Conservation (phyloP, 1,284 basidiomycete species). For the Mycena sp. region DNA sequence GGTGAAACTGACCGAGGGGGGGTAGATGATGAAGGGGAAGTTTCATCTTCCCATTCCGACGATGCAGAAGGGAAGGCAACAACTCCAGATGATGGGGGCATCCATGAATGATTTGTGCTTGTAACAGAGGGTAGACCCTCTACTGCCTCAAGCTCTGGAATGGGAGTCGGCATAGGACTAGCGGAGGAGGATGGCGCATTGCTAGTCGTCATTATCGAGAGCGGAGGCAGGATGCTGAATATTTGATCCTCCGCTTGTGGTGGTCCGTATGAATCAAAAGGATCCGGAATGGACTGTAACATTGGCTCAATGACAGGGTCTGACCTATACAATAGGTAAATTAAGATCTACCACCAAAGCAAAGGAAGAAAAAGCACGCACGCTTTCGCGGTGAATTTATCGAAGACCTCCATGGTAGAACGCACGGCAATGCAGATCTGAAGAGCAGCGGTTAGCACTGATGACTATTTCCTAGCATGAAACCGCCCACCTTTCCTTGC, state of each 20-base stretch:
- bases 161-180: conserved; percentile 53
- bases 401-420: conserved; percentile 84
- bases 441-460: conserved; percentile 4
- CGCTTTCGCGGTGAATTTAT: conserved; percentile 90
- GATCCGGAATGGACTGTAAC: conserved; percentile 90
- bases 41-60: conserved; percentile 60
- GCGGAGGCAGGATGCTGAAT: conserved; percentile 89
- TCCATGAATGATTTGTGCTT: conserved; percentile 45
- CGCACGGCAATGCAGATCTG: conserved; percentile 80
- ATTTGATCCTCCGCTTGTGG: conserved; percentile 90
- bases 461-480: conserved; percentile 17
- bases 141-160: conserved; percentile 51
- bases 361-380: conserved; percentile 60
- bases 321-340: conserved; percentile 58
- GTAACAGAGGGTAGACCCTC: conserved; percentile 43
- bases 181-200: conserved; percentile 61
- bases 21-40: conserved; percentile 51
- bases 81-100: conserved; percentile 44
- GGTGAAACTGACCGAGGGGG: conserved; percentile 59
- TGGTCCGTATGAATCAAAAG: conserved; percentile 92
- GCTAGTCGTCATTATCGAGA: conserved; percentile 69
- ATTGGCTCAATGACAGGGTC: conserved; percentile 93
- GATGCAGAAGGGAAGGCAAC: conserved; percentile 53
- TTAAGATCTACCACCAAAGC: conserved; percentile 5
- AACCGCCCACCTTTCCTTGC: conserved; percentile 78